These are phyloP conservation scores for Abrus pulchellus DNA, from an alignment of 306 rosid species.

Conservation along the genomic window DNA sequence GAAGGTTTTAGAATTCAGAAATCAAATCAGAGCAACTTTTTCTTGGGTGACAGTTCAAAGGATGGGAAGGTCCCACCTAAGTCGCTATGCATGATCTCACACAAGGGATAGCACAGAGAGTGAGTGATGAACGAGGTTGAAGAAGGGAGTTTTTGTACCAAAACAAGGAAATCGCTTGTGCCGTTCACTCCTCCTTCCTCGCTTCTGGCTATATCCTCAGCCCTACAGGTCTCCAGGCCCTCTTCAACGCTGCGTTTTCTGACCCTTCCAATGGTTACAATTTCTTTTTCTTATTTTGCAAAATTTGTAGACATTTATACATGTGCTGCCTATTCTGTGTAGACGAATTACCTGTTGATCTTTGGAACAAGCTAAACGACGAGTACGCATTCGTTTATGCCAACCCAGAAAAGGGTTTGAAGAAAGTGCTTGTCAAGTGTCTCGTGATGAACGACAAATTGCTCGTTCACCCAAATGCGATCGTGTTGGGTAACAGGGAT, in stretches of 20 bases:
- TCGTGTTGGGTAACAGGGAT: slow-evolving; percentile 97
- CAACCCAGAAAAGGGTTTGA: slow-evolving; percentile 65
- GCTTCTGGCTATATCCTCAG: slow-evolving; percentile 72
- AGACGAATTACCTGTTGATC: slow-evolving; percentile 84
- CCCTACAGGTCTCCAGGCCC: slow-evolving; percentile 75
- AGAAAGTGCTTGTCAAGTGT: slow-evolving; percentile 85
- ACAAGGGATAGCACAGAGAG: too few species aligned
- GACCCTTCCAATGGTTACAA: slow-evolving; percentile 65
- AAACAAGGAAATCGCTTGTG: slow-evolving; percentile 79
- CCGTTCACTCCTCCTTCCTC: slow-evolving; percentile 79
- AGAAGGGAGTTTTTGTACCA: slow-evolving; percentile 10
- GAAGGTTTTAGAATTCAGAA: too few species aligned
- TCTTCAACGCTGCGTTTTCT: slow-evolving; percentile 62
- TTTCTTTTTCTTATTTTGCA: background rate
- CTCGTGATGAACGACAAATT: slow-evolving; percentile 75
- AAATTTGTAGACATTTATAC: background rate
- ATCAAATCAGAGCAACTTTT: too few species aligned
- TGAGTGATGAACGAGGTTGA: too few species aligned
- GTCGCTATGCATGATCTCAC: too few species aligned
- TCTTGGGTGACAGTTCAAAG: too few species aligned
- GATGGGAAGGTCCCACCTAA: too few species aligned
- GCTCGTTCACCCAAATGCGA: slow-evolving; percentile 84
- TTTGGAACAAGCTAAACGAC: slow-evolving; percentile 82
- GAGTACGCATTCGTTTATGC: slow-evolving; percentile 85
- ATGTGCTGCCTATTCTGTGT: slow-evolving; percentile 39